A percentile compares a stretch with the other conserved stretches of the same genome.
These are phyloP conservation scores for Parathielavia hyrcaniae DNA, from an alignment of 495 filamentous ascomycete genomes.

Conservation along the genomic window DNA sequence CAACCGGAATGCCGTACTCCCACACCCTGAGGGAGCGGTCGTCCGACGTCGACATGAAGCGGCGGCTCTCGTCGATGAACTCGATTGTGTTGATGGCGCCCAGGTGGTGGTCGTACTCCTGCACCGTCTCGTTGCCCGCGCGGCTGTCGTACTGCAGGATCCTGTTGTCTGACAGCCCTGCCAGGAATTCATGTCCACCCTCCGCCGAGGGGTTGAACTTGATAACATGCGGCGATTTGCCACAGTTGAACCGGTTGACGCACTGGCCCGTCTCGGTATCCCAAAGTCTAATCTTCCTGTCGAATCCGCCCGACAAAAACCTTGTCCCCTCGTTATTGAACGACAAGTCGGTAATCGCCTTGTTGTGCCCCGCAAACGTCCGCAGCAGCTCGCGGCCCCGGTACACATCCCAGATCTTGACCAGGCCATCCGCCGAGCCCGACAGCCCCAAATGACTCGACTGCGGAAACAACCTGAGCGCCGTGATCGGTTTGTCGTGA, in stretches of 20 bases:
- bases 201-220: conserved; percentile 78
- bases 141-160: conserved; percentile 96
- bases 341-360: conserved; percentile 81
- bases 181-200: conserved; percentile 83
- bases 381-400: conserved; percentile 81
- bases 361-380: conserved; percentile 83
- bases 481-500: conserved; percentile 75
- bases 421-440: conserved; percentile 74
- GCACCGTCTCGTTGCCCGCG: conserved; percentile 67
- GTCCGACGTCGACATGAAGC: conserved; percentile 96
- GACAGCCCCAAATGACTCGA: conserved; percentile 86
- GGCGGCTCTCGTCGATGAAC: conserved; percentile 87
- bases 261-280: conserved; percentile 93
- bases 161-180: conserved; percentile 96
- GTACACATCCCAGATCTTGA: conserved; percentile 95
- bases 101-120: conserved; percentile 98
- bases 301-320: conserved; percentile 89
- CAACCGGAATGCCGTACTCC: conserved; percentile 94
- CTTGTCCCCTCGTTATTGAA: conserved; percentile 76
- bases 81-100: conserved; percentile 97
- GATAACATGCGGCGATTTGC: conserved; percentile 92
- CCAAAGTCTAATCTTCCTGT: conserved; percentile 94
- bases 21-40: conserved; percentile 93
- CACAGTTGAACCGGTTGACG: conserved; percentile 76
- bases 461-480: conserved; percentile 77